Evolutionary conservation across 768 basidiomycete genomes (phyloP), one percentile per base, ranked within the genome.

Genomic region (Phlebiopsis flavidoalba): DNA sequence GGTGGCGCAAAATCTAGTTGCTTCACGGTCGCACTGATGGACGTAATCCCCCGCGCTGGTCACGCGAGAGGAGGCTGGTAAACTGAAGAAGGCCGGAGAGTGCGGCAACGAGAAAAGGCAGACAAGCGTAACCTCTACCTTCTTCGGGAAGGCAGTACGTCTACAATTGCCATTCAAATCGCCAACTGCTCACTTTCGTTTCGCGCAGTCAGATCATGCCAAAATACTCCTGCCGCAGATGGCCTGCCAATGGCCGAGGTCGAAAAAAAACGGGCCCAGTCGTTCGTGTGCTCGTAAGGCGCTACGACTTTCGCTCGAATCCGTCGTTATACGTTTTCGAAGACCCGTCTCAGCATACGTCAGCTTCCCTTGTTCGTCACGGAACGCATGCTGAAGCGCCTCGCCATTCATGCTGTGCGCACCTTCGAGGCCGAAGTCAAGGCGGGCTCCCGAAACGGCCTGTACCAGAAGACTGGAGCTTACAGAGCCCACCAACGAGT

Each of bases 61-160:
- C 33, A 94, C 93, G 0, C 77, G 95, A 55, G 94, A 95, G 63
- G 83, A 90, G 64, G 97, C 97, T 6, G 82, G 84, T 5, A 90
- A 89, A 72, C 81, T 98, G 51, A 92, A 90, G 70, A 95, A 97
- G 63, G 91, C 88, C 17, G 88, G 90, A 3, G 95, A 95, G 70
- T n/a, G n/a, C 87, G 85, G 68, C 80, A 82, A 62, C 81, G 93
- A 52, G 86, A 93, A 73, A 95, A 95, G 73, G 87, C 88, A 0
- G 97, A 99, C 74, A 95, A 96, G 71, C 83, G 96, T 22, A 97
- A 98, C 70, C 85, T 97, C 70, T 98, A 99, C 71, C 84, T 99
- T 61, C 81, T 99, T 65, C 85, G 93, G 12, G 97, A 99, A 83
- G 97, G 97, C 79, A 92, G 95, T 92, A 68, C 66, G 86, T 75